Base-by-base conservation (phyloP, 805 yeast genomes). In the Candida maris region DNA sequence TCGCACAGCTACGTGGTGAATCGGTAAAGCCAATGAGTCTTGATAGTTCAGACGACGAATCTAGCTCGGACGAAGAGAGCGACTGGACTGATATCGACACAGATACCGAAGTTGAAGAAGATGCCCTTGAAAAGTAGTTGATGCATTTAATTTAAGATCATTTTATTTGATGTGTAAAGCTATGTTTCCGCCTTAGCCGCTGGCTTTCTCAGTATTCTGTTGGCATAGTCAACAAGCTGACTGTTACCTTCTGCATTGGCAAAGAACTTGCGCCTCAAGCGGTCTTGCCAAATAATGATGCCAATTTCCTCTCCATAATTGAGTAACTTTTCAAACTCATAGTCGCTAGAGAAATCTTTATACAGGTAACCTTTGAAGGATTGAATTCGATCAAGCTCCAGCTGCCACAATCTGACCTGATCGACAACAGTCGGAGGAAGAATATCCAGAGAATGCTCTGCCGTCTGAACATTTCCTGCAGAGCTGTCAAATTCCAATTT, bases 341-440 rank as follows among this genome's bases (percentile, higher is more conserved):
- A 74, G 36, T 75, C 82, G 41, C 71, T 81, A 17, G 81, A 69
- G 58, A 93, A 93, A 50, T 91, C 96, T 39, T 86, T 81, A 64
- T 85, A 93, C 30, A 93, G 61, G 41, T 81, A 88, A 0, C 99
- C 99, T 19, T 81, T 86, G 34, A 78, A 84, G 1, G 93, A 76
- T 48, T 84, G 80, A 46, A 93, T 85, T 62, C 99, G 75, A 59
- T 93, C 97, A 64, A 89, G 63, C 57, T 93, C 99, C 42, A 93
- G 68, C 65, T 93, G 97, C 99, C 99, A 93, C 35, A 93, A 69
- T 56, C 80, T 81, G 49, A 93, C 85, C 59, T 93, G 99, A 61
- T 93, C 99, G 1, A 86, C 85, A n/a, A 93, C 95, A 0, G 96
- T 93, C 0, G 97, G 96, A 3, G 97, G 97, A 5, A 85, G 58